A percentile compares a stretch with the other conserved stretches of the same genome.
Evolutionary conservation across 1,284 basidiomycete genomes (phyloP).

Genomic region (Rhodotorula mucilaginosa): DNA sequence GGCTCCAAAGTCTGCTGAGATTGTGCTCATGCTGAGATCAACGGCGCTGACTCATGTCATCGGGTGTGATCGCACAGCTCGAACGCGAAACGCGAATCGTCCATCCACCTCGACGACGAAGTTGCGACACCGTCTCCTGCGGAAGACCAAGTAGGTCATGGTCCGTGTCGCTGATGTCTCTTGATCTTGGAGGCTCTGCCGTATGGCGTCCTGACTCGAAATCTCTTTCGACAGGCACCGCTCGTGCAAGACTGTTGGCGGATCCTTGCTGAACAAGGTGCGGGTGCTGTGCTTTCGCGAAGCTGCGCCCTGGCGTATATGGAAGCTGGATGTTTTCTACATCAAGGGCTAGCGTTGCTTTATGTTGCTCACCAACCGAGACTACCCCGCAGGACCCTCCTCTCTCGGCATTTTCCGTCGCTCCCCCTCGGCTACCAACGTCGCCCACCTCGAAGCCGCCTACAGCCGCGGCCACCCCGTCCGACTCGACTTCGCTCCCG

Average conservation of each 20-base stretch:
- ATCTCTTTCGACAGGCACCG: fast-evolving
- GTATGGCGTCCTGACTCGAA: neutral
- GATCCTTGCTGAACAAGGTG: constrained; percentile 20
- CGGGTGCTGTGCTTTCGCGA: neutral
- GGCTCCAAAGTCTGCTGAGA: too few species aligned
- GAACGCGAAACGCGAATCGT: constrained; percentile 8
- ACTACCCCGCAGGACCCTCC: constrained; percentile 8
- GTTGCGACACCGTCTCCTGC: too few species aligned
- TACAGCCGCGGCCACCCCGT: constrained; percentile 39
- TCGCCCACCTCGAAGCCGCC: constrained; percentile 29
- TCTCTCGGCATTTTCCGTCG: constrained; percentile 42
- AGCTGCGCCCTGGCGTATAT: neutral
- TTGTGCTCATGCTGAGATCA: too few species aligned
- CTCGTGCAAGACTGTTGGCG: constrained; percentile 33
- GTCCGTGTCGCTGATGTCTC: too few species aligned
- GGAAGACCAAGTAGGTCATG: too few species aligned
- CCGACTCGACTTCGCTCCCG: constrained; percentile 29
- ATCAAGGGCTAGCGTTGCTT: too few species aligned
- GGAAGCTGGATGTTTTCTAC: too few species aligned
- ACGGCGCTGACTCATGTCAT: too few species aligned
- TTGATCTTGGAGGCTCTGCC: too few species aligned
- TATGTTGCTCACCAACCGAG: too few species aligned
- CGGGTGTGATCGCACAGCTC: constrained; percentile 3
- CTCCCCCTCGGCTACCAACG: constrained; percentile 30
- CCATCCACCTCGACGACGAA: too few species aligned